A percentile compares a stretch with the other conserved stretches of the same genome.
Evolutionary conservation across 2,329 filamentous ascomycete species (phyloP).

Genomic region (Neonectria neomacrospora): DNA sequence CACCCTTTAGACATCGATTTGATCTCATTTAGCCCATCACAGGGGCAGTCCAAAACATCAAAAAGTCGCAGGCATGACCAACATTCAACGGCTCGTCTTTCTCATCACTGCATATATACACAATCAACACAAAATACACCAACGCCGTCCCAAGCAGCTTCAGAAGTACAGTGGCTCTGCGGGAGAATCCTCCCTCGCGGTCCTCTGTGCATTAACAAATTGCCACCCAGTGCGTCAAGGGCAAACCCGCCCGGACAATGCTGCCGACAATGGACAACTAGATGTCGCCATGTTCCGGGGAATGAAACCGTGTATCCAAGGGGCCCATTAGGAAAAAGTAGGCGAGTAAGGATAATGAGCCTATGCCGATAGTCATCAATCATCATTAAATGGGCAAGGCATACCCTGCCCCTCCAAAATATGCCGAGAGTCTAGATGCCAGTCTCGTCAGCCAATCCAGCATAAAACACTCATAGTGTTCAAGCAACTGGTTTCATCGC

Average conservation of each 20-base stretch:
- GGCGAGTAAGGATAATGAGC: slow-evolving; percentile 2
- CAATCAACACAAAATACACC: slow-evolving; percentile 11
- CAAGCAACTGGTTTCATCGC: neutral
- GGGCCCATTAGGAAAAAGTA: slow-evolving; percentile 9
- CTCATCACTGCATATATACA: slow-evolving; percentile 14
- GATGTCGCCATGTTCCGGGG: neutral
- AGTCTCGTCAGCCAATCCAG: slow-evolving; percentile 5
- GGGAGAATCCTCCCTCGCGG: neutral
- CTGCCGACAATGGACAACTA: slow-evolving; percentile 13
- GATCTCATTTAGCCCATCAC: neutral
- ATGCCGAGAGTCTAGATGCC: slow-evolving; percentile 6
- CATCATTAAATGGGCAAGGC: slow-evolving; percentile 8
- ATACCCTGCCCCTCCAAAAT: neutral
- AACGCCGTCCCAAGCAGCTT: slow-evolving; percentile 6
- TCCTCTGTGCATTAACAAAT: slow-evolving; percentile 12
- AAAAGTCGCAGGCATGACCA: neutral
- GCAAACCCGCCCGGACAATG: slow-evolving; percentile 15
- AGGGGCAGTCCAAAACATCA: neutral
- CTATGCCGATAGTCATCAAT: slow-evolving; percentile 19
- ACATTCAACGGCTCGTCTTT: neutral
- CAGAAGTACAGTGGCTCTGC: slow-evolving; percentile 1
- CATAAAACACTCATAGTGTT: slow-evolving; percentile 1
- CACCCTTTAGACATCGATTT: neutral
- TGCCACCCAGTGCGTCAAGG: slow-evolving; percentile 4
- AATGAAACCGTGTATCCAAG: slow-evolving; percentile 15